Evolutionary conservation across 2,329 filamentous ascomycete genomes (phyloP).

Genomic region (Arthrinium phaeospermum): DNA sequence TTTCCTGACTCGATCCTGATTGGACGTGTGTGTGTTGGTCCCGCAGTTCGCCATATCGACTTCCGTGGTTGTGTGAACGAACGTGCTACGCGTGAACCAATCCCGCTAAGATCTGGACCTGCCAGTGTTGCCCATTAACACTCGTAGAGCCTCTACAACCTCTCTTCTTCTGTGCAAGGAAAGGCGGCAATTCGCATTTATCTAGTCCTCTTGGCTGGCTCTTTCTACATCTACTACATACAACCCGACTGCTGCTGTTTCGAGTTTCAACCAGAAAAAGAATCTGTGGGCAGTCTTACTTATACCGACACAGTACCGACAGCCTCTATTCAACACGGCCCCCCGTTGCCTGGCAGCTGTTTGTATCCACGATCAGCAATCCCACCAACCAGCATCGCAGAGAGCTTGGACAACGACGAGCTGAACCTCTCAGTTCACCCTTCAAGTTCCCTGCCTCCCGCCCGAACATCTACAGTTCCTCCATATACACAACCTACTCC

Average conservation of each 20-base stretch:
- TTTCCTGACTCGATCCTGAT: conserved; percentile 13
- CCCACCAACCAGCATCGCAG: not conserved
- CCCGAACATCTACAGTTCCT: not conserved
- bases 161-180: conserved; percentile 20
- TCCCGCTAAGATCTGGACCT: conserved; percentile 20
- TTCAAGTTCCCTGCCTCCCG: not conserved
- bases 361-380: not conserved
- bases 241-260: conserved; percentile 5
- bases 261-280: not conserved
- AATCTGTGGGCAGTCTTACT: not conserved
- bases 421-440: not conserved
- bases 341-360: conserved; percentile 17
- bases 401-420: not conserved
- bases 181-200: conserved; percentile 20
- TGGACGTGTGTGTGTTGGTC: conserved; percentile 18
- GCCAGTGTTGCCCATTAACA: conserved; percentile 23
- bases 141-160: not conserved
- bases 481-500: not conserved
- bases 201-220: not conserved
- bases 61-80: conserved; percentile 15
- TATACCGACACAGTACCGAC: conserved; percentile 12
- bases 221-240: conserved; percentile 12
- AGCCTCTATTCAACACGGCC: conserved; percentile 12
- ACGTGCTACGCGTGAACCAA: conserved; percentile 13
- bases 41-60: conserved; percentile 21